phyloP scores from a whole-genome alignment of 2,329 filamentous ascomycete genomes.

The Penicillium sp. region DNA sequence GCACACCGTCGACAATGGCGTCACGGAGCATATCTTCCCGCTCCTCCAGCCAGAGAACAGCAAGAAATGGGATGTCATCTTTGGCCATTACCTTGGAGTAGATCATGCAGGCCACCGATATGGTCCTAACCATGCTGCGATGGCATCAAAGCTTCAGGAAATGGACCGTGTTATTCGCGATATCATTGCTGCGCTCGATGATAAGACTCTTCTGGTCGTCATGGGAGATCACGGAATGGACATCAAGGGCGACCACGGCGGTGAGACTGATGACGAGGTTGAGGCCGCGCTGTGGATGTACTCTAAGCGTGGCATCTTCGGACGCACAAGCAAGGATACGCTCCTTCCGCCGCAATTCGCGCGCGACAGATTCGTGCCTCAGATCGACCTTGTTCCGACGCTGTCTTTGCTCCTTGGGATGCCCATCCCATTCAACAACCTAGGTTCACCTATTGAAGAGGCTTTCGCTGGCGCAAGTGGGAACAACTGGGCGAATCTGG shows the following conservation, averaged over 20 bases:
- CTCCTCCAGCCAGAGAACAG: slow-evolving; percentile 59
- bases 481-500: slow-evolving; percentile 66
- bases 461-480: slow-evolving; percentile 68
- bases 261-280: slow-evolving; percentile 91
- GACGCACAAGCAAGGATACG: slow-evolving; percentile 58
- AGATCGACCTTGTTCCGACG: slow-evolving; percentile 94
- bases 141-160: slow-evolving; percentile 80
- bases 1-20: slow-evolving; percentile 92
- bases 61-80: slow-evolving; percentile 80
- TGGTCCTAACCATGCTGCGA: slow-evolving; percentile 82
- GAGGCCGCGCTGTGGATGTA: slow-evolving; percentile 98
- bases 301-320: slow-evolving; percentile 76
- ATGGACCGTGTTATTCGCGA: slow-evolving; percentile 75
- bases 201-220: slow-evolving; percentile 78
- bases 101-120: slow-evolving; percentile 96
- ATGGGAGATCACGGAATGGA: slow-evolving; percentile 99
- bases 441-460: slow-evolving; percentile 87
- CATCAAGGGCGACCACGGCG: slow-evolving; percentile 91
- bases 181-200: slow-evolving; percentile 64
- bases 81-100: slow-evolving; percentile 88
- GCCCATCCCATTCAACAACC: slow-evolving; percentile 91
- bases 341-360: slow-evolving; percentile 55
- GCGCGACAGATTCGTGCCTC: slow-evolving; percentile 62
- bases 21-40: slow-evolving; percentile 74
- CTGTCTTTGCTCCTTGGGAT: slow-evolving; percentile 77